Evolutionary conservation across 129 eudicot genomes (phyloP).

Genomic region (Chrysanthemum lavandulifolium): DNA sequence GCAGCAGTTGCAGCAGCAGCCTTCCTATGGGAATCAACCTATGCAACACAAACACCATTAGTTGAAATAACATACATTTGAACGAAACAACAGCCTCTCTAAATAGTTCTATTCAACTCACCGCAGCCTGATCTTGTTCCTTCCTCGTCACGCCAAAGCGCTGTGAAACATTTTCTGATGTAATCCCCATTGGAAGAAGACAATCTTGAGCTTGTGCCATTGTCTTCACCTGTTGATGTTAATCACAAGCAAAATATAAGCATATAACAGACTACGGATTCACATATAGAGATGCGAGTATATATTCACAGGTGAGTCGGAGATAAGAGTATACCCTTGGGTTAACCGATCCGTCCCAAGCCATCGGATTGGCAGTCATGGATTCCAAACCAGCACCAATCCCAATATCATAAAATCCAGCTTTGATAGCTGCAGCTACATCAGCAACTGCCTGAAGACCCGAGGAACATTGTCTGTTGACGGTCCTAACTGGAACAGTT

Average conservation of each 20-base stretch:
- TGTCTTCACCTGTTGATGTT: conserved; percentile 57
- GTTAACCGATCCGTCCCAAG: conserved; percentile 91
- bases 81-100: neutral
- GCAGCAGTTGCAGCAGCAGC: conserved; percentile 98
- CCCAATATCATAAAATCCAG: conserved; percentile 98
- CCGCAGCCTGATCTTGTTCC: conserved; percentile 99
- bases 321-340: conserved; percentile 52
- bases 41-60: neutral
- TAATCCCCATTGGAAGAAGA: conserved; percentile 98
- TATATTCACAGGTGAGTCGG: neutral
- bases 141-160: conserved; percentile 82
- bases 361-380: conserved; percentile 89
- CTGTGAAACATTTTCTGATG: conserved; percentile 93
- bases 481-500: conserved; percentile 91
- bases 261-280: neutral
- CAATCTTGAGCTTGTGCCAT: conserved; percentile 91
- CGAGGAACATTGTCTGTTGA: conserved; percentile 97
- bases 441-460: conserved; percentile 99
- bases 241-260: neutral
- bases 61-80: too few relatives aligned
- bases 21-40: conserved; percentile 95
- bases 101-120: conserved; percentile 39
- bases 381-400: conserved; percentile 99
- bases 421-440: conserved; percentile 96
- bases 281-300: neutral